Percentiles rank a stretch among this genome's conserved stretches.
Conservation (phyloP, 495 filamentous ascomycete genomes). For the Penicillium verhagenii region DNA sequence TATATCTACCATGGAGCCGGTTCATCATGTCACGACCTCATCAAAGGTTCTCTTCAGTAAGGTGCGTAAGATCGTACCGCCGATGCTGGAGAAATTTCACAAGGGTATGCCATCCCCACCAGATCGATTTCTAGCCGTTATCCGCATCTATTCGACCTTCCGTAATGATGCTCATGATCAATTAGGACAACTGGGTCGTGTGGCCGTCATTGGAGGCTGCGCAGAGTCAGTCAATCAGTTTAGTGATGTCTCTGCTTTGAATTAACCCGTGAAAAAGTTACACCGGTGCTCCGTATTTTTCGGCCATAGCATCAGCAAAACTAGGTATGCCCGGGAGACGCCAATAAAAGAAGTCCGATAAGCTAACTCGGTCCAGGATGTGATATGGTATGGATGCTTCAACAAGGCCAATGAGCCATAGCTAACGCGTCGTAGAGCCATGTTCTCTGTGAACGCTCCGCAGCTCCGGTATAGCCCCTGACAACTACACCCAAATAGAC, state of each 20-base stretch:
- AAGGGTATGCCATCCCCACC: conserved; percentile 65
- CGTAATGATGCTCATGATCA: conserved; percentile 1
- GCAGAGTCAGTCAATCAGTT: conserved; percentile 58
- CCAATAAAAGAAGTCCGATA: not conserved
- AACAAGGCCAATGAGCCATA: not conserved
- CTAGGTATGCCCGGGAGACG: conserved; percentile 46
- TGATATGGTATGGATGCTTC: conserved; percentile 63
- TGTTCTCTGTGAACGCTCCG: conserved; percentile 90
- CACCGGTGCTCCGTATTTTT: conserved; percentile 96
- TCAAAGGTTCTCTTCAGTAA: conserved; percentile 75
- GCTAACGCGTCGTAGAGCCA: conserved; percentile 64
- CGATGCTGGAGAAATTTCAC: conserved; percentile 93
- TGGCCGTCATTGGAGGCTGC: conserved; percentile 93
- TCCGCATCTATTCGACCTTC: not conserved
- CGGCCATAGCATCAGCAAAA: conserved; percentile 90
- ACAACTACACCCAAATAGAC: not conserved
- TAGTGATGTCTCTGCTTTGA: not conserved
- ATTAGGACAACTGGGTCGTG: conserved; percentile 83
- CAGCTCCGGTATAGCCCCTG: conserved; percentile 52
- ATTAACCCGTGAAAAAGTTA: conserved; percentile 57
- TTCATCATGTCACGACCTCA: conserved; percentile 51
- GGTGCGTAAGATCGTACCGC: conserved; percentile 88
- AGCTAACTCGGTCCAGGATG: conserved; percentile 49
- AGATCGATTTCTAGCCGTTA: not conserved
- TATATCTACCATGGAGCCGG: conserved; percentile 33